Conservation (phyloP, 495 filamentous ascomycete species). For the Tetracladium marchalianum region DNA sequence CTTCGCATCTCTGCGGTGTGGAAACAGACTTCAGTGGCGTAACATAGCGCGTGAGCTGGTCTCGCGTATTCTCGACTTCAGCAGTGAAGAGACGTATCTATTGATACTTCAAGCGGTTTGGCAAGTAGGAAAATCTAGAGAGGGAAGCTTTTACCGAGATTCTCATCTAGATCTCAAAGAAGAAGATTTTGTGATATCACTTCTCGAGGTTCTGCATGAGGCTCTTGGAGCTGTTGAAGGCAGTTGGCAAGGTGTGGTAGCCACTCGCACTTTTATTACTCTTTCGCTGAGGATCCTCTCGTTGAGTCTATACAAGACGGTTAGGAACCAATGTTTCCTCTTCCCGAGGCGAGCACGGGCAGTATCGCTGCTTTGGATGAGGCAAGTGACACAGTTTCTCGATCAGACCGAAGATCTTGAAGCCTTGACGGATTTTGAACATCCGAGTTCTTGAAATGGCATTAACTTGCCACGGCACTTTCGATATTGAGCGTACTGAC, state of each 20-base stretch:
- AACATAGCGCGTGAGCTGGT: conserved; percentile 31
- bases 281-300: conserved; percentile 21
- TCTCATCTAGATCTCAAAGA: conserved; percentile 25
- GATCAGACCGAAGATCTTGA: conserved; percentile 11
- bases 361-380: conserved; percentile 11
- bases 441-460: conserved; percentile 24
- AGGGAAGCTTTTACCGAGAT: conserved; percentile 6
- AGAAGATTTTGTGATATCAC: conserved; percentile 11
- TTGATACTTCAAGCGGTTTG: conserved; percentile 28
- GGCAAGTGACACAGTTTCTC: conserved; percentile 4
- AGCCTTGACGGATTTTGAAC: conserved; percentile 15
- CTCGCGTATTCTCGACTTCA: conserved; percentile 22
- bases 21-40: conserved; percentile 30
- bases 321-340: conserved; percentile 7
- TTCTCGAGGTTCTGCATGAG: conserved; percentile 19
- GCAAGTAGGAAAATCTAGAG: conserved; percentile 21
- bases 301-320: conserved; percentile 14
- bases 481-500: conserved; percentile 10
- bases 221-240: conserved; percentile 20
- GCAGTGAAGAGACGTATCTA: conserved; percentile 22
- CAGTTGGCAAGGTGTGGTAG: conserved; percentile 29
- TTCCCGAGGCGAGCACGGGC: conserved; percentile 8
- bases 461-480: conserved; percentile 19
- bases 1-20: conserved; percentile 25
- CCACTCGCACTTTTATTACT: conserved; percentile 18